phyloP scores from a whole-genome alignment of 495 filamentous ascomycete species.

The Aspergillus sclerotioniger region DNA sequence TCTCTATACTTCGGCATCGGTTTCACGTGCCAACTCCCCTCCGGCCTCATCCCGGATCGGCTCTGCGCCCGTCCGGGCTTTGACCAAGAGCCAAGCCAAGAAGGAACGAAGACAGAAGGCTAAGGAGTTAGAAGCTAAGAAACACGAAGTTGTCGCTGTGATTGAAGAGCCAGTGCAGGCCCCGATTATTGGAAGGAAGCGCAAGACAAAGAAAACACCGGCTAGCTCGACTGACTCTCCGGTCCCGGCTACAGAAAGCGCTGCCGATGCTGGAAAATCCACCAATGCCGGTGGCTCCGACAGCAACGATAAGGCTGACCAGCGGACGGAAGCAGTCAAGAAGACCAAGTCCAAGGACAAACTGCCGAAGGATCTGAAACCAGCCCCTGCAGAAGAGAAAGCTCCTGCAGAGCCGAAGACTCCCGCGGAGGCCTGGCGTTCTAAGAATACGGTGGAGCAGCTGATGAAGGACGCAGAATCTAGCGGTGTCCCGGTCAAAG shows the following conservation, averaged over 20 bases:
- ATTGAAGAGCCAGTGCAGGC: conserved; percentile 66
- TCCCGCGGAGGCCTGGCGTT: conserved; percentile 36
- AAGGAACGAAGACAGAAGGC: conserved; percentile 72
- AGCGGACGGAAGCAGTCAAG: conserved; percentile 26
- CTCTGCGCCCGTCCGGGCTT: conserved; percentile 70
- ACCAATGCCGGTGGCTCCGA: conserved; percentile 22
- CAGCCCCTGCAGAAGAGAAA: conserved; percentile 33
- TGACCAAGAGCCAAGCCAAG: conserved; percentile 87
- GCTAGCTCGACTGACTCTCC: conserved; percentile 37
- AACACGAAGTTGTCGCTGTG: conserved; percentile 50
- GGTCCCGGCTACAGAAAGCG: conserved; percentile 37
- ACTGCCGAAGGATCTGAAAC: conserved; percentile 28
- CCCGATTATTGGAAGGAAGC: conserved; percentile 82
- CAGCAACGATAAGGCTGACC: conserved; percentile 29
- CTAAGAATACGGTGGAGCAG: conserved; percentile 44
- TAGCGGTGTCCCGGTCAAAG: conserved; percentile 34
- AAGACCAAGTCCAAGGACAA: conserved; percentile 42
- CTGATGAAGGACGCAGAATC: conserved; percentile 40
- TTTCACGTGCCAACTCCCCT: conserved; percentile 86
- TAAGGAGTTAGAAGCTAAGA: conserved; percentile 62
- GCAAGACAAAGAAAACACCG: conserved; percentile 80
- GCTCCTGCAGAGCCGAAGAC: conserved; percentile 29
- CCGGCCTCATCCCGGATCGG: conserved; percentile 71
- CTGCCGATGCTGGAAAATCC: conserved; percentile 33
- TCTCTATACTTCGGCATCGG: conserved; percentile 70